Percentiles rank a stretch among this genome's conserved stretches.
These are phyloP conservation scores for Mesotaenium endlicherianum DNA, from an alignment of 139 green algal genomes.

Conservation along the genomic window DNA sequence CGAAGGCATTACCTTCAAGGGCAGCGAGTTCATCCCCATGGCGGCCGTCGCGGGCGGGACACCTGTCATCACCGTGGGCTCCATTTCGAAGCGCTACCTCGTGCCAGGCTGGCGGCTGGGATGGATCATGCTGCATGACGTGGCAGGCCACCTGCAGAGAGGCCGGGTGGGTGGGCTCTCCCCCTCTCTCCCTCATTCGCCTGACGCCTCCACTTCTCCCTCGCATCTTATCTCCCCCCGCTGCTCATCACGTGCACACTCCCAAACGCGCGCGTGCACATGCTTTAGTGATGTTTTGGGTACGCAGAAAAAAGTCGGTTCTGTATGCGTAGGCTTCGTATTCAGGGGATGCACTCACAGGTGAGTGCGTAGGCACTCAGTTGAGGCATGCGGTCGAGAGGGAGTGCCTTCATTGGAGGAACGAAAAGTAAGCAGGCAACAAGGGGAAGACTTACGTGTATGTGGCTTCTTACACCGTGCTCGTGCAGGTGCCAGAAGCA, in stretches of 20 bases:
- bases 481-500: too few species aligned
- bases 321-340: too few species aligned
- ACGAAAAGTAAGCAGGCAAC: too few species aligned
- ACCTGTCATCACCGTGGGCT: conserved; percentile 46
- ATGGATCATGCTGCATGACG: conserved; percentile 51
- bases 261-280: background rate
- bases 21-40: conserved; percentile 19
- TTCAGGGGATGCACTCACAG: too few species aligned
- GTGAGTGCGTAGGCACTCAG: too few species aligned
- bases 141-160: background rate
- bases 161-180: background rate
- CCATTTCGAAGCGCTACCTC: conserved; percentile 50
- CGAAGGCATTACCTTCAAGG: conserved; percentile 46
- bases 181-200: background rate
- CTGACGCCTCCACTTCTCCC: background rate
- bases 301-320: background rate
- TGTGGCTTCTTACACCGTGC: too few species aligned
- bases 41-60: background rate
- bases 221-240: too few species aligned
- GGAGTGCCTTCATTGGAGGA: too few species aligned
- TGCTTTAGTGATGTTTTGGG: background rate
- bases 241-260: too few species aligned
- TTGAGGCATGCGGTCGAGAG: too few species aligned
- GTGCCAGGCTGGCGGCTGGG: conserved; percentile 54
- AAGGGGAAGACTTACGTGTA: too few species aligned